Percentiles rank a stretch among this genome's conserved stretches.
These are phyloP conservation scores for Agapanthus africanus DNA, from an alignment of 106 monocot species.

Conservation along the genomic window DNA sequence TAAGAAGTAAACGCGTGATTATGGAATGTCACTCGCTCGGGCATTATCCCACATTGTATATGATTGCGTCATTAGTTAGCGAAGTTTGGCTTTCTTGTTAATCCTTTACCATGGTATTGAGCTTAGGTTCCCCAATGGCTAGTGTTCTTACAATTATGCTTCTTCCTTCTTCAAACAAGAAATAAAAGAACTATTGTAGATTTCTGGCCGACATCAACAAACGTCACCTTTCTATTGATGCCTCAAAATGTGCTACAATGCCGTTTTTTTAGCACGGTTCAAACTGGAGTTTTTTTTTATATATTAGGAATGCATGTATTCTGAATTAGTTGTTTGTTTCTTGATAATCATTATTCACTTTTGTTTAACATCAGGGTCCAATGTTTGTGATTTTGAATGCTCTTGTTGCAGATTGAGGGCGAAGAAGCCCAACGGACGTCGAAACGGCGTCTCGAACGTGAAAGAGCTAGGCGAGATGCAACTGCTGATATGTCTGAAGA, in stretches of 20 bases:
- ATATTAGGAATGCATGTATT: not conserved
- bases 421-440: conserved; percentile 60
- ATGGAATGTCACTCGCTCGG: too few species aligned
- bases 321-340: not conserved
- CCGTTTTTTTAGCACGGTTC: not conserved
- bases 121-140: too few species aligned
- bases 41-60: too few species aligned
- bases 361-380: not conserved
- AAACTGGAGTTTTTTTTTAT: not conserved
- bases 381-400: not conserved
- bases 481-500: conserved; percentile 99
- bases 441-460: conserved; percentile 80
- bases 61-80: too few species aligned
- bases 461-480: conserved; percentile 77
- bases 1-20: too few species aligned
- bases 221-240: not conserved
- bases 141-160: too few species aligned
- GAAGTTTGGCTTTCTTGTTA: too few species aligned
- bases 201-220: too few species aligned
- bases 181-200: too few species aligned
- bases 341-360: not conserved
- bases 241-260: too few species aligned
- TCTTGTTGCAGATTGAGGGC: conserved; percentile 70
- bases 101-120: too few species aligned
- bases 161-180: too few species aligned